Evolutionary conservation across 202 grass and related monocot species (phyloP).

Genomic region (Alloteropsis angusta): DNA sequence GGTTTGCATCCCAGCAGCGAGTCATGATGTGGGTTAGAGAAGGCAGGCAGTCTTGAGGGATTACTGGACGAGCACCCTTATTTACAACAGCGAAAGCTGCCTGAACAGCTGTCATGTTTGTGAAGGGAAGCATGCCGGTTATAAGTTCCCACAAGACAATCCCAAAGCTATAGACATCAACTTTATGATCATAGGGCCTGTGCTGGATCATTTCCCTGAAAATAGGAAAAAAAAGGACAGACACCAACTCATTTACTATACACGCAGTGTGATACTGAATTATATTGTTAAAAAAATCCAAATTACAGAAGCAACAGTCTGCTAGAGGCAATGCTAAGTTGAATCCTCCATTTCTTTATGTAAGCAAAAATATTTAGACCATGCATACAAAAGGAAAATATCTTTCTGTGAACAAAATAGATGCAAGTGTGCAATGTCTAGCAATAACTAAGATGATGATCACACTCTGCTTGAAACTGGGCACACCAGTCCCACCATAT

Average conservation of each 20-base stretch:
- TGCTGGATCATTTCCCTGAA: conserved; percentile 87
- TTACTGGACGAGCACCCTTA: conserved; percentile 58
- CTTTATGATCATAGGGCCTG: conserved; percentile 72
- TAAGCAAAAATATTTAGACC: conserved; percentile 1
- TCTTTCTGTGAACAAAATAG: neutral
- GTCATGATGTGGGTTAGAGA: conserved; percentile 72
- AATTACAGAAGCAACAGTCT: conserved; percentile 12
- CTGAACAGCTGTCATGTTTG: conserved; percentile 76
- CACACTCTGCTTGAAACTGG: neutral
- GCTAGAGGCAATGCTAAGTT: neutral
- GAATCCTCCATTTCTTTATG: neutral
- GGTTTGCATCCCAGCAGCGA: conserved; percentile 84
- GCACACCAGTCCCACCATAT: neutral
- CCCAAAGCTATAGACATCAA: conserved; percentile 79
- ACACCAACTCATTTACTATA: conserved; percentile 11
- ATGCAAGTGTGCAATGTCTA: neutral
- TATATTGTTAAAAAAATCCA: conserved; percentile 1
- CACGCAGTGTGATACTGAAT: neutral
- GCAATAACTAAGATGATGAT: neutral
- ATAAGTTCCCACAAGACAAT: conserved; percentile 85
- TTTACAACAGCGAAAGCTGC: conserved; percentile 89
- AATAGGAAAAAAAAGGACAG: neutral
- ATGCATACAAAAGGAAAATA: conserved; percentile 2
- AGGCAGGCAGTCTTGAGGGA: conserved; percentile 74
- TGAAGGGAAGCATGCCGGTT: conserved; percentile 76